These are phyloP conservation scores for Vitis rupestris DNA, from an alignment of 164 flowering plant species.

Conservation along the genomic window DNA sequence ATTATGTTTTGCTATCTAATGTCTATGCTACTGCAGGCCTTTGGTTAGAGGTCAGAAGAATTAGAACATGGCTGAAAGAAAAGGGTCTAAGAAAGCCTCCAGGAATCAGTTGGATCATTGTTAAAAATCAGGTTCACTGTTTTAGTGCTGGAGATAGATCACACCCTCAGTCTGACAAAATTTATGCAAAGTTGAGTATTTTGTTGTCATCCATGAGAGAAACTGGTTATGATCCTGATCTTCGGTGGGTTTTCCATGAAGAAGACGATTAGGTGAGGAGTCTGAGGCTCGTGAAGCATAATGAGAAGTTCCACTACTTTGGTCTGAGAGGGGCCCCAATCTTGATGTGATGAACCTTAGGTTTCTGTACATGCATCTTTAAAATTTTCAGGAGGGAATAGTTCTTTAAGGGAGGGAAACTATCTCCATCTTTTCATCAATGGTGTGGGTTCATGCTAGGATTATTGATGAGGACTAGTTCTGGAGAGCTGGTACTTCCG, in stretches of 20 bases:
- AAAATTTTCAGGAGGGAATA: slow-evolving; percentile 10
- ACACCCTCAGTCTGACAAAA: slow-evolving; percentile 27
- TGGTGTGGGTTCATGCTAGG: slow-evolving; percentile 18
- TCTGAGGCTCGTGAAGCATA: slow-evolving; percentile 8
- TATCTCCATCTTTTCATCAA: slow-evolving; percentile 16
- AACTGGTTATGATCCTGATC: slow-evolving; percentile 32
- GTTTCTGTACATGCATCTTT: slow-evolving; percentile 14
- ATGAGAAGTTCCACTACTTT: slow-evolving; percentile 18
- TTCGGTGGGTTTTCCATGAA: slow-evolving; percentile 23
- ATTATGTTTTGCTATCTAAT: slow-evolving; percentile 52
- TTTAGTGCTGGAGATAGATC: slow-evolving; percentile 43
- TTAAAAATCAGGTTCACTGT: slow-evolving; percentile 28
- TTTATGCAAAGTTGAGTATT: slow-evolving; percentile 23
- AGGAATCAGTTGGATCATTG: slow-evolving; percentile 53
- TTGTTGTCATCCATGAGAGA: slow-evolving; percentile 23
- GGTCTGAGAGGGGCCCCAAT: slow-evolving; percentile 9
- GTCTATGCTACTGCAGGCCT: slow-evolving; percentile 51
- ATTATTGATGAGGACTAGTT: neutral
- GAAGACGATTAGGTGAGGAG: slow-evolving; percentile 21
- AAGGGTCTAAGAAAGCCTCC: slow-evolving; percentile 48
- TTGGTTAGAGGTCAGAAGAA: slow-evolving; percentile 46
- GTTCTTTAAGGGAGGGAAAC: slow-evolving; percentile 16
- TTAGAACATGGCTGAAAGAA: slow-evolving; percentile 33
- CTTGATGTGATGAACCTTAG: slow-evolving; percentile 15
- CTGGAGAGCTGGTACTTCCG: too few relatives aligned